Evolutionary conservation across 2,329 filamentous ascomycete species (phyloP), one percentile per base, ranked within the genome.

Genomic region (Ceratocystis ficicola): DNA sequence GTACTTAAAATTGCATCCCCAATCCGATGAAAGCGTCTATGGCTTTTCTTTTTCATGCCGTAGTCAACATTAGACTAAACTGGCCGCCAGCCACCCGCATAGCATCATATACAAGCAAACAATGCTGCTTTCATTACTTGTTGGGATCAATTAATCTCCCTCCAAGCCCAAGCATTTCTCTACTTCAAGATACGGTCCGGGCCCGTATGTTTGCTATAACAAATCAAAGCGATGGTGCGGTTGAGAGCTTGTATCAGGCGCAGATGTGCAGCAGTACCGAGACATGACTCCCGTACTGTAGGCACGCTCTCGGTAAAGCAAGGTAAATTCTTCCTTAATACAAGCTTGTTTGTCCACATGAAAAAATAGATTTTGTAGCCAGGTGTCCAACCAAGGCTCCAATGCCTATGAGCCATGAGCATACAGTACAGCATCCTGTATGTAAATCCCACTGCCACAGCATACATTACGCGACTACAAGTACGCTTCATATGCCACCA

Each of bases 181-280:
- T 41, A 5, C 36, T 41, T 41, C 36, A 41, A 41, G 36, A n/a
- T 25, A 4, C 28, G 55, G 25, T n/a, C 28, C 55, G 30, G 55
- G 15, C 55, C 55, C 55, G 55, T n/a, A 30, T 36, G 55, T 30
- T 59, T 59, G 28, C 28, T 59, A 59, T 20, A n/a, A 8, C 55
- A 59, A 25, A 36, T 25, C 48, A 25, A 25, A 25, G 20, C 2
- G 22, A 28, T 12, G 15, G 48, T 52, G 25, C 25, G 4, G 48
- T 15, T 52, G 15, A 5, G 5, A 52, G 55, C 55, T 36, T 59
- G 7, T 25, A 20, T 59, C 28, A 59, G 20, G 28, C 55, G 22
- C 20, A 20, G 10, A 57, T 22, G 32, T 17, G 12, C 52, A 28
- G 6, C 28, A 8, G 55, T 59, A 25, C 55, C 55, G 28, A 59